Percentiles rank a stretch among this genome's conserved stretches.
Evolutionary conservation across 2,329 filamentous ascomycete genomes (phyloP).

Genomic region (Knufia petricola): DNA sequence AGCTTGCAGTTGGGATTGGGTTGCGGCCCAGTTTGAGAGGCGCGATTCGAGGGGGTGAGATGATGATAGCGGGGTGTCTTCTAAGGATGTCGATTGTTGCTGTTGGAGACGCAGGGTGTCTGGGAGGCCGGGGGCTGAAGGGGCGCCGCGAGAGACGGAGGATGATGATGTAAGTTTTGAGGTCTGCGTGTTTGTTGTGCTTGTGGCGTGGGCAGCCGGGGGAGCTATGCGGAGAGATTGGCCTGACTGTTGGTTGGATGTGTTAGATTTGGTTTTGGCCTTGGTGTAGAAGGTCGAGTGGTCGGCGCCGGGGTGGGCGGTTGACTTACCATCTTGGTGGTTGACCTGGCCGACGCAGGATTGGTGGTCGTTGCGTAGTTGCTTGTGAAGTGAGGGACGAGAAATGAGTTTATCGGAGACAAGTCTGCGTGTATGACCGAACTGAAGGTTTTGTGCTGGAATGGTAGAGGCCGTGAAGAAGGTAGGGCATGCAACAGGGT

Average conservation of each 20-base stretch:
- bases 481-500: too few relatives aligned
- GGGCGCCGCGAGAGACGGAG: conserved; percentile 53
- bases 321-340: neutral
- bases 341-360: neutral
- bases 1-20: conserved; percentile 82
- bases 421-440: too few relatives aligned
- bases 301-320: neutral
- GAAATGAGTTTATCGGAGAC: too few relatives aligned
- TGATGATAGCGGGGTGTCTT: conserved; percentile 40
- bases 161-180: conserved; percentile 32
- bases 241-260: conserved; percentile 12
- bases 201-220: conserved; percentile 53
- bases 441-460: too few relatives aligned
- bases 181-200: conserved; percentile 55
- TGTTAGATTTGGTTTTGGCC: conserved; percentile 5
- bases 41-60: conserved; percentile 86
- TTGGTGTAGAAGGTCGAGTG: neutral
- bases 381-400: neutral
- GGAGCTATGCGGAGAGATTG: conserved; percentile 89
- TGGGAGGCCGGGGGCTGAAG: conserved; percentile 85
- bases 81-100: conserved; percentile 33
- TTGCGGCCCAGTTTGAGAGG: conserved; percentile 79
- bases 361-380: neutral
- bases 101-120: conserved; percentile 67
- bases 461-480: too few relatives aligned